Base-by-base conservation (phyloP, 805 yeast genomes). In the Sugiyamaella chiloensis region DNA sequence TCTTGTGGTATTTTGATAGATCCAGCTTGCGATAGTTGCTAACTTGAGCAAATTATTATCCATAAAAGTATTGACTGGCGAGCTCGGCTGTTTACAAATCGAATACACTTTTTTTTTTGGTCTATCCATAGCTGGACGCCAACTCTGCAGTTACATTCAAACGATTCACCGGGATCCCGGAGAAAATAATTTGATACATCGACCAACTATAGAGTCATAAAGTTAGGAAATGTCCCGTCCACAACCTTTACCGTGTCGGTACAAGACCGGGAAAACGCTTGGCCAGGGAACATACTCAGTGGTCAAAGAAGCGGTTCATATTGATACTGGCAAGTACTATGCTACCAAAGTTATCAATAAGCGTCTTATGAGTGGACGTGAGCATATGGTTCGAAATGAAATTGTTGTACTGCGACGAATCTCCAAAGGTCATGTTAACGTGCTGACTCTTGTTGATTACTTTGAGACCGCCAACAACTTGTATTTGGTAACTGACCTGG, bases 391-490 rank as follows among this genome's bases (percentile, higher is more conserved):
- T 16, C 79, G 79, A 48, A 78, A 82, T 53, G 91, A 84, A 62
- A 77, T 84, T 50, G 66, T 70, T 5, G 74, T 82, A 1, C 69
- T 84, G 36, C 71, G 72, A 60, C 72, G 71, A 23, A 65, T 80
- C 7, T 74, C 80, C 41, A 66, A 65, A 50, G 73, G 72, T 27
- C 80, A 78, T 51, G 65, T 73, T 19, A 79, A 81, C 59, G 72
- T 85, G 11, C 66, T 84, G 46, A 81, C 81, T 32, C 64, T 84
- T 44, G 72, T 79, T 7, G 90, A 84, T 65, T 80, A 75, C 64
- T 85, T 84, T 61, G 89, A 85, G 60, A 85, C 91, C 0, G 68
- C 70, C 4, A 75, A 78, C 47, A 70, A 72, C 55, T 59, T 71
- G 31, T 71, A 71, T 50, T 59, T 85, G 40, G 77, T 84, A 35